A percentile compares a stretch with the other conserved stretches of the same genome.
phyloP scores from a whole-genome alignment of 805 yeast species.

The Blastobotrys attinorum region DNA sequence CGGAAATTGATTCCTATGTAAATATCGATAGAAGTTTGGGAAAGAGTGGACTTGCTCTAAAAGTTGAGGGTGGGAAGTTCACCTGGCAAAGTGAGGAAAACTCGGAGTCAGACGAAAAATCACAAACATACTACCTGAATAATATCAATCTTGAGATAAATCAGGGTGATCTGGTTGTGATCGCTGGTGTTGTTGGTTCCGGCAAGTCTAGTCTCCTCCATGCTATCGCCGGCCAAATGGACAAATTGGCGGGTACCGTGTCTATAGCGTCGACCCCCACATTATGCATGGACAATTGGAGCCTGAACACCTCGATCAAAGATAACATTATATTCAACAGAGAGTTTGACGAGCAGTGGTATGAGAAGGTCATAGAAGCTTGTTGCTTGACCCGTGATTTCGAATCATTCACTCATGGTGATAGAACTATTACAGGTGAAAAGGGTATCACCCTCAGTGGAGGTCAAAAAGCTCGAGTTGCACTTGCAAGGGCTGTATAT shows the following conservation, averaged over 20 bases:
- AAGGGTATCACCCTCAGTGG: conserved; percentile 95
- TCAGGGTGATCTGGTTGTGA: conserved; percentile 63
- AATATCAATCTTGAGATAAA: conserved; percentile 58
- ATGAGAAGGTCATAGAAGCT: conserved; percentile 66
- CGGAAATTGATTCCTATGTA: conserved; percentile 24
- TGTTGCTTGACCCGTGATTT: conserved; percentile 81
- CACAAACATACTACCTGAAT: conserved; percentile 49
- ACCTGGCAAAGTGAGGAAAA: conserved; percentile 42
- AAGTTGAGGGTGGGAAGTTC: conserved; percentile 44
- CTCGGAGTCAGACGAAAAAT: background rate
- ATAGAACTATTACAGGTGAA: conserved; percentile 91
- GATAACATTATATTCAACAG: conserved; percentile 70
- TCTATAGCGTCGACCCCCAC: conserved; percentile 45
- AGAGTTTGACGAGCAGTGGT: conserved; percentile 60
- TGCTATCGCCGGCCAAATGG: conserved; percentile 85
- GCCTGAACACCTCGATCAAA: conserved; percentile 73
- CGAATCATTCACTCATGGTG: conserved; percentile 77
- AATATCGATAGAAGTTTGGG: conserved; percentile 27
- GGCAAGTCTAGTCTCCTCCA: conserved; percentile 80
- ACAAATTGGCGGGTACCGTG: conserved; percentile 39
- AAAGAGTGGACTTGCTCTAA: too few species aligned
- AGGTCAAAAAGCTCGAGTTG: conserved; percentile 95
- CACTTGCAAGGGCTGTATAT: conserved; percentile 89
- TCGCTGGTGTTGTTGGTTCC: conserved; percentile 81
- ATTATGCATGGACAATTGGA: conserved; percentile 69